phyloP scores from a whole-genome alignment of 495 filamentous ascomycete species.

The Hapsidospora chrysogenum region DNA sequence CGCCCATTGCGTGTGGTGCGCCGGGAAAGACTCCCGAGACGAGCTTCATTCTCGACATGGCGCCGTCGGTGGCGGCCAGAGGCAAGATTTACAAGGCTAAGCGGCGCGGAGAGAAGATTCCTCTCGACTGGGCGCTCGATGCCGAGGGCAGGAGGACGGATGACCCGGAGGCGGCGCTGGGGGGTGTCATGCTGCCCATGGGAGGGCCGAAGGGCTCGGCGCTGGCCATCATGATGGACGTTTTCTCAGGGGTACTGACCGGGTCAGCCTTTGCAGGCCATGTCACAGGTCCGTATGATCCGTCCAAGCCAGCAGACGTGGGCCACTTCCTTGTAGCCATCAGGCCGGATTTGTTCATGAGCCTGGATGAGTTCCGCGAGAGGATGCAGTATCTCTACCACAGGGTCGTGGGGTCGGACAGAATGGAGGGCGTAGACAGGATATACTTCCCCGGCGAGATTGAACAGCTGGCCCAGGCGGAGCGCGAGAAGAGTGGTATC shows the following conservation, averaged over 20 bases:
- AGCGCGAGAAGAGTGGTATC: conserved; percentile 41
- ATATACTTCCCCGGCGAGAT: conserved; percentile 73
- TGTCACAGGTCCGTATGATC: conserved; percentile 58
- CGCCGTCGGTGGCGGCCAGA: conserved; percentile 51
- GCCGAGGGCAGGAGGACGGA: conserved; percentile 47
- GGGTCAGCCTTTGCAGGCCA: conserved; percentile 54
- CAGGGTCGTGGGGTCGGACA: conserved; percentile 44
- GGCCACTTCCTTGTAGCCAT: conserved; percentile 63
- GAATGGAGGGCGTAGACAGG: conserved; percentile 50
- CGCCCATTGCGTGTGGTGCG: conserved; percentile 62
- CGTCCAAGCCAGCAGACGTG: conserved; percentile 47
- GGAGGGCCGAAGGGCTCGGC: conserved; percentile 62
- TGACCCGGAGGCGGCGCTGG: conserved; percentile 46
- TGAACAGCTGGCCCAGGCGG: conserved; percentile 43
- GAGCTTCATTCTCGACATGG: conserved; percentile 69
- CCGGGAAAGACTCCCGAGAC: conserved; percentile 31
- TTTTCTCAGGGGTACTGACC: conserved; percentile 61
- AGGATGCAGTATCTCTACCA: conserved; percentile 57
- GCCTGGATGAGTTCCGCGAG: conserved; percentile 45
- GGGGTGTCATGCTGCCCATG: conserved; percentile 67
- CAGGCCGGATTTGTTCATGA: conserved; percentile 63
- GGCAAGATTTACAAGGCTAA: conserved; percentile 66
- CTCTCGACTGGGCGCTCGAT: conserved; percentile 58
- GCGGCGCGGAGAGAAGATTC: conserved; percentile 56
- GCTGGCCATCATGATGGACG: conserved; percentile 68